Evolutionary conservation across 1,284 basidiomycete genomes (phyloP).

Genomic region (Apiotrichum mycotoxinovorans): DNA sequence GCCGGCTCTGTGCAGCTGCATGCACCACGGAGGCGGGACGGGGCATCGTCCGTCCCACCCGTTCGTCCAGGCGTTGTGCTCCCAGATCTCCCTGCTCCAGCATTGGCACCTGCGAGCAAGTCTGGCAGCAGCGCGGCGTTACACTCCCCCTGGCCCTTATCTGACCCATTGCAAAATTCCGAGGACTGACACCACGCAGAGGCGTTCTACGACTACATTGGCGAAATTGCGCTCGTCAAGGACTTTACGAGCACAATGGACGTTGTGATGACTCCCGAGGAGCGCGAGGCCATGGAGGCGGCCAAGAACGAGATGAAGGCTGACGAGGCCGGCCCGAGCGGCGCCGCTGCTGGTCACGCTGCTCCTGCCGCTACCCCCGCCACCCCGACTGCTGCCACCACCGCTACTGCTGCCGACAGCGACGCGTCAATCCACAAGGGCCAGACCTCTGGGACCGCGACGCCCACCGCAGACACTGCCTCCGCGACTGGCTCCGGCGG

Average conservation of each 20-base stretch:
- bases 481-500: constrained; percentile 16
- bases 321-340: constrained; percentile 10
- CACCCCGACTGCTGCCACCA: constrained; percentile 13
- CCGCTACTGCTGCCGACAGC: constrained; percentile 14
- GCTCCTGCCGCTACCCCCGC: not conserved
- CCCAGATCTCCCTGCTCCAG: too few species aligned
- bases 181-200: constrained; percentile 23
- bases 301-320: constrained; percentile 28
- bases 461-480: constrained; percentile 19
- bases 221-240: constrained; percentile 88
- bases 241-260: constrained; percentile 51
- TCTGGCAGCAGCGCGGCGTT: not conserved
- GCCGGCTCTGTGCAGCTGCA: too few species aligned
- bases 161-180: not conserved
- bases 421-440: constrained; percentile 9
- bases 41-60: too few species aligned
- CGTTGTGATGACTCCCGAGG: constrained; percentile 70
- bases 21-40: too few species aligned
- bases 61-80: too few species aligned
- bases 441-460: constrained; percentile 19
- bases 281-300: constrained; percentile 79
- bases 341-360: constrained; percentile 7
- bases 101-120: too few species aligned
- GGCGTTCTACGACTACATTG: constrained; percentile 73
- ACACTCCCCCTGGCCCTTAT: not conserved